Evolutionary conservation across 2,329 filamentous ascomycete genomes (phyloP).

Genomic region (Talaromyces sp.): DNA sequence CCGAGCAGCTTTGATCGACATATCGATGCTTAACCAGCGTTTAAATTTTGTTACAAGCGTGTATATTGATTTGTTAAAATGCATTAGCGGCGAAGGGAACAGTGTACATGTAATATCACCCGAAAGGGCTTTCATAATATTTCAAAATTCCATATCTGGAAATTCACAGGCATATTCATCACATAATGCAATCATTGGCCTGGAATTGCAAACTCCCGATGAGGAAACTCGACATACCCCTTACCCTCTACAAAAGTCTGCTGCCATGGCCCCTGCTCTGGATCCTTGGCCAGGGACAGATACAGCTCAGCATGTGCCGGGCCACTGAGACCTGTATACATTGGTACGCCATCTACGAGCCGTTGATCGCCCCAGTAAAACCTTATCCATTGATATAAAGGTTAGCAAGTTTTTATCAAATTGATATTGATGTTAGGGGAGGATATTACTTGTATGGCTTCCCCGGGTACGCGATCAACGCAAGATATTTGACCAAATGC

Average conservation of each 20-base stretch:
- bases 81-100: neutral
- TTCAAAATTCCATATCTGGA: neutral
- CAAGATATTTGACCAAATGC: neutral
- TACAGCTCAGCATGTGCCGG: conserved; percentile 3
- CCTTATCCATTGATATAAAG: neutral
- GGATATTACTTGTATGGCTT: neutral
- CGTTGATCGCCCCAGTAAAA: conserved; percentile 3
- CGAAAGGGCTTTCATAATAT: neutral
- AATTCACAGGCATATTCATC: neutral
- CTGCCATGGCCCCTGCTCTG: conserved; percentile 4
- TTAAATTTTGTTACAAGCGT: neutral
- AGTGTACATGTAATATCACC: neutral
- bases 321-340: neutral
- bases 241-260: conserved; percentile 7
- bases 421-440: too few species aligned
- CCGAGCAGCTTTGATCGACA: conserved; percentile 9
- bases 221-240: conserved; percentile 2
- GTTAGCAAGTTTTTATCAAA: neutral
- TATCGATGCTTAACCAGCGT: neutral
- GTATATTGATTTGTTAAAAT: neutral
- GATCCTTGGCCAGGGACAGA: neutral
- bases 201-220: neutral
- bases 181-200: neutral
- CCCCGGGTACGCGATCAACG: neutral
- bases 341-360: neutral